Conservation (phyloP, 805 yeast genomes). For the Wilhelminamyces savonicus region DNA sequence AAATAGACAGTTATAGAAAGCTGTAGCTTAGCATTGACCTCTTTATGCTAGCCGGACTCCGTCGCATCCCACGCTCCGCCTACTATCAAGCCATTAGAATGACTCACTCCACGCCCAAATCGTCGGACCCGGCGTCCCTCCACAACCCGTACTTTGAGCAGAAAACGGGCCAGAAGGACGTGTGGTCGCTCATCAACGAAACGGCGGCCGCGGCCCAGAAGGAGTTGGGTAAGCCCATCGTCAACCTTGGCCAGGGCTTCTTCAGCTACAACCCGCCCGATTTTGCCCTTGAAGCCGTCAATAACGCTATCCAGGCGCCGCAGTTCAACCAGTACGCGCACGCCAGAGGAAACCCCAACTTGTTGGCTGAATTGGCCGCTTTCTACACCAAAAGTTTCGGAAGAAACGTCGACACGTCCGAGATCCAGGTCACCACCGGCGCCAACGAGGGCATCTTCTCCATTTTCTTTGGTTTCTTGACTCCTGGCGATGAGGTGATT, state of each 20-base stretch:
- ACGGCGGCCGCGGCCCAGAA: slow-evolving; percentile 81
- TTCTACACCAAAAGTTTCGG: slow-evolving; percentile 67
- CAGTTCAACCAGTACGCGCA: slow-evolving; percentile 88
- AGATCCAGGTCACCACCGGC: slow-evolving; percentile 85
- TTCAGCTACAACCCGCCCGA: slow-evolving; percentile 94
- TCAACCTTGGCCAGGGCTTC: slow-evolving; percentile 94
- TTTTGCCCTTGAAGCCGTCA: slow-evolving; percentile 83
- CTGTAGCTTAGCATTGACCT: no score
- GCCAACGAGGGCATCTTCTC: slow-evolving; percentile 95
- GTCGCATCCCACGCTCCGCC: no score
- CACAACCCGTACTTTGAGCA: slow-evolving; percentile 59
- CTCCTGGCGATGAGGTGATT: slow-evolving; percentile 89
- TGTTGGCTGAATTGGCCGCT: slow-evolving; percentile 62
- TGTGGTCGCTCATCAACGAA: slow-evolving; percentile 93
- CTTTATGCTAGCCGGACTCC: no score
- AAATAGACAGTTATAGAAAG: no score
- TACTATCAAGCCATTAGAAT: no score
- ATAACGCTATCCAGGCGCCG: slow-evolving; percentile 65
- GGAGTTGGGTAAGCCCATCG: slow-evolving; percentile 67
- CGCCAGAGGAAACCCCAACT: slow-evolving; percentile 77
- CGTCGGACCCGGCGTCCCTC: slow-evolving; percentile 19
- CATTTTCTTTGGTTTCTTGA: slow-evolving; percentile 75
- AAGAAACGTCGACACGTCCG: slow-evolving; percentile 47
- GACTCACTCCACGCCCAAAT: no score
- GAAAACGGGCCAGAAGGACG: slow-evolving; percentile 71